These are phyloP conservation scores for Coemansia asiatica DNA, from an alignment of 192 early-diverging fungal species.

Conservation along the genomic window DNA sequence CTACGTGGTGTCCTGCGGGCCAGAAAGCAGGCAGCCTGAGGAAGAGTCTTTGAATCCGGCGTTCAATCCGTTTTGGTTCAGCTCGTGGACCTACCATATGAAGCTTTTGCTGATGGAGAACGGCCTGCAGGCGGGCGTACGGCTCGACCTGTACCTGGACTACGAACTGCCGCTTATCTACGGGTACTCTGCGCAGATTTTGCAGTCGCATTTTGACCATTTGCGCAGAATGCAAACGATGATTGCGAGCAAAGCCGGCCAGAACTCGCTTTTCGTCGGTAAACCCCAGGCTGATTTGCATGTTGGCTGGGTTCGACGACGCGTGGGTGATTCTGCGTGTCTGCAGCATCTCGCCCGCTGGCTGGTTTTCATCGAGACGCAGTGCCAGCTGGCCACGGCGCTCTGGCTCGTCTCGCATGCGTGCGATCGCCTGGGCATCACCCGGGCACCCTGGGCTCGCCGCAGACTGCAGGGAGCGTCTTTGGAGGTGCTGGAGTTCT, in stretches of 20 bases:
- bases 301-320: neutral
- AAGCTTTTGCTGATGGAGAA: conserved; percentile 37
- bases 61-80: conserved; percentile 37
- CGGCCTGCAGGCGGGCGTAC: conserved; percentile 26
- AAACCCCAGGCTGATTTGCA: neutral
- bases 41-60: conserved; percentile 11
- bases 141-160: conserved; percentile 28
- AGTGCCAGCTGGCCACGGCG: conserved; percentile 35
- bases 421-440: conserved; percentile 24
- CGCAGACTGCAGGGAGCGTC: neutral
- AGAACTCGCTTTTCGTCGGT: neutral
- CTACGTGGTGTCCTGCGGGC: neutral
- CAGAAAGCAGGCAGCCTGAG: neutral
- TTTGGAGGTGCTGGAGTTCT: conserved; percentile 10
- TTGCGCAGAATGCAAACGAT: conserved; percentile 20
- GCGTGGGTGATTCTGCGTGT: conserved; percentile 4
- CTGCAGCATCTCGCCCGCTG: conserved; percentile 22
- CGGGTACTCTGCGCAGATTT: conserved; percentile 29
- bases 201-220: conserved; percentile 35
- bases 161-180: conserved; percentile 39
- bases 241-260: neutral
- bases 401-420: conserved; percentile 39
- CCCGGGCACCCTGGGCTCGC: conserved; percentile 31
- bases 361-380: conserved; percentile 10
- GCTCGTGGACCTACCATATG: conserved; percentile 53